Percentiles rank a stretch among this genome's conserved stretches.
These are phyloP conservation scores for Clonostachys solani DNA, from an alignment of 2,329 filamentous ascomycete species.

Conservation along the genomic window DNA sequence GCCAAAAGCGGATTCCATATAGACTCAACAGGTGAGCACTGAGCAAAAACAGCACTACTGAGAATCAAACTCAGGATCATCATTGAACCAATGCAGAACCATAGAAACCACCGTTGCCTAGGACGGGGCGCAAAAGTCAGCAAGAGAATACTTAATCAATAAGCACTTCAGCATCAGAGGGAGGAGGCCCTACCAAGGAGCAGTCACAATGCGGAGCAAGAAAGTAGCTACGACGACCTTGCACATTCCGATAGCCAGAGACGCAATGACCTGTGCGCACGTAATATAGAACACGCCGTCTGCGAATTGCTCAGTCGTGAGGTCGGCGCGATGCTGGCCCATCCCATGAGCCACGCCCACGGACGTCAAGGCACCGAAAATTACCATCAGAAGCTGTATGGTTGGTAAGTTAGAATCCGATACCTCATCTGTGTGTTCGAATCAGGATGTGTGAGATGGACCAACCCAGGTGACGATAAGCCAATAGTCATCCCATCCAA, in stretches of 20 bases:
- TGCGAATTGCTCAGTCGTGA: background rate
- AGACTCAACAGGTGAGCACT: background rate
- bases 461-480: background rate
- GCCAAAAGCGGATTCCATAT: conserved; percentile 1
- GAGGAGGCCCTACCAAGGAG: background rate
- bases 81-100: conserved; percentile 1
- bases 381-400: background rate
- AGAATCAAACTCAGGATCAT: background rate
- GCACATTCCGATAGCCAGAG: conserved; percentile 1
- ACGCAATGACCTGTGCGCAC: background rate
- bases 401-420: background rate
- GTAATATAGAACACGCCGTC: background rate
- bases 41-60: background rate
- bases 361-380: background rate
- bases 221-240: conserved; percentile 1
- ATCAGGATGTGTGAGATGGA: background rate
- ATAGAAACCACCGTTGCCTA: background rate
- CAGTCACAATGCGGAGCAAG: conserved; percentile 1
- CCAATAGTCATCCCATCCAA: conserved; percentile 1
- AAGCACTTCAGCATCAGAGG: background rate
- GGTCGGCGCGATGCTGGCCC: background rate
- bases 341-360: background rate
- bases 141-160: background rate
- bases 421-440: background rate
- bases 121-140: background rate